Percentiles rank a stretch among this genome's conserved stretches.
These are phyloP conservation scores for Penicillium odoratum DNA, from an alignment of 495 filamentous ascomycete species.

Conservation along the genomic window DNA sequence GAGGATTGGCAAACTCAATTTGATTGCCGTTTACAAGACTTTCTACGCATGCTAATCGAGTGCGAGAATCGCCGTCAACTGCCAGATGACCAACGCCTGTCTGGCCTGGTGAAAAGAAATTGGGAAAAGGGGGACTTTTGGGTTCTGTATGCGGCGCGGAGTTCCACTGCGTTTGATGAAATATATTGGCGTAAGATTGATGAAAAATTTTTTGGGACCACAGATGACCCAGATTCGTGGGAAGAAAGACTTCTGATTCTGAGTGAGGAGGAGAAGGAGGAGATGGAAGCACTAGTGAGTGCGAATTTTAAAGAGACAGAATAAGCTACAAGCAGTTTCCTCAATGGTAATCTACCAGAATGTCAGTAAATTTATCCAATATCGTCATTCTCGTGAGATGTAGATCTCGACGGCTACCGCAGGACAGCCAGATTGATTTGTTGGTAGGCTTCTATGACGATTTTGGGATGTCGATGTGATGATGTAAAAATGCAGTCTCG, in stretches of 20 bases:
- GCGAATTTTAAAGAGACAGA: neutral
- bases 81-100: constrained; percentile 13
- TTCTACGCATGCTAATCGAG: constrained; percentile 1
- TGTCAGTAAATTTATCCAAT: no score
- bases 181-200: constrained; percentile 23
- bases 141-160: constrained; percentile 20
- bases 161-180: constrained; percentile 6
- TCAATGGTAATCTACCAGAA: no score
- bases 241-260: neutral
- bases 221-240: neutral
- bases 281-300: neutral
- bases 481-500: no score
- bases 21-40: constrained; percentile 18
- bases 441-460: no score
- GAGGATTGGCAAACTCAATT: constrained; percentile 24
- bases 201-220: constrained; percentile 16
- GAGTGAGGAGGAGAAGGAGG: neutral
- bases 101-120: constrained; percentile 16
- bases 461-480: no score
- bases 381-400: no score
- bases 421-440: no score
- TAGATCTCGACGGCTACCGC: no score
- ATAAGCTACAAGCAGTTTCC: neutral
- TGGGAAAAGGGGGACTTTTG: constrained; percentile 23
- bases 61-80: neutral